These are phyloP conservation scores for Mycosphaerella arachidis DNA, from an alignment of 2,329 filamentous ascomycete species.

Conservation along the genomic window DNA sequence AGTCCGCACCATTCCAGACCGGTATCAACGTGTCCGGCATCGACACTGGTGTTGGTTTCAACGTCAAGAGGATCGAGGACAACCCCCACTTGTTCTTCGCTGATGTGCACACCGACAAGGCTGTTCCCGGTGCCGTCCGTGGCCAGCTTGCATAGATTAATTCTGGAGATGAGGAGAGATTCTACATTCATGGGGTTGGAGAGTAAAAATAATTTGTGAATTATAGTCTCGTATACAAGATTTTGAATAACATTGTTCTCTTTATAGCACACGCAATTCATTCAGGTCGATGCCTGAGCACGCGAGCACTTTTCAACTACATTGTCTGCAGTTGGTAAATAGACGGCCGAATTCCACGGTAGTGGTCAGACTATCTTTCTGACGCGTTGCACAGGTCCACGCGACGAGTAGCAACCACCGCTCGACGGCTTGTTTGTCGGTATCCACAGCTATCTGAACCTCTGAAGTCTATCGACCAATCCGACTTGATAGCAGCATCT, in stretches of 20 bases:
- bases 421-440: no score
- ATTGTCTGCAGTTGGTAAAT: no score
- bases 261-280: neutral
- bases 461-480: no score
- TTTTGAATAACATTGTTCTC: neutral
- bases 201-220: neutral
- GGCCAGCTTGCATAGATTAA: constrained; percentile 42
- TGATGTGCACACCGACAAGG: constrained; percentile 50
- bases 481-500: no score
- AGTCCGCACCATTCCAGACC: constrained; percentile 43
- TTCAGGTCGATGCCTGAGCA: no score
- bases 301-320: no score
- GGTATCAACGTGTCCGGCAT: constrained; percentile 37
- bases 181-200: neutral
- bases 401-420: no score
- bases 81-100: constrained; percentile 51
- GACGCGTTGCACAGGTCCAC: no score
- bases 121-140: constrained; percentile 49
- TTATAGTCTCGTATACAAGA: neutral
- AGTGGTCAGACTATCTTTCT: no score
- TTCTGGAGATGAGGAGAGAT: neutral
- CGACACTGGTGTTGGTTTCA: constrained; percentile 48
- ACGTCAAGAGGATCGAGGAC: constrained; percentile 48
- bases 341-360: no score
- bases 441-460: no score